Conservation (phyloP, 2,329 filamentous ascomycete species). For the Stachybotrys echinatus region DNA sequence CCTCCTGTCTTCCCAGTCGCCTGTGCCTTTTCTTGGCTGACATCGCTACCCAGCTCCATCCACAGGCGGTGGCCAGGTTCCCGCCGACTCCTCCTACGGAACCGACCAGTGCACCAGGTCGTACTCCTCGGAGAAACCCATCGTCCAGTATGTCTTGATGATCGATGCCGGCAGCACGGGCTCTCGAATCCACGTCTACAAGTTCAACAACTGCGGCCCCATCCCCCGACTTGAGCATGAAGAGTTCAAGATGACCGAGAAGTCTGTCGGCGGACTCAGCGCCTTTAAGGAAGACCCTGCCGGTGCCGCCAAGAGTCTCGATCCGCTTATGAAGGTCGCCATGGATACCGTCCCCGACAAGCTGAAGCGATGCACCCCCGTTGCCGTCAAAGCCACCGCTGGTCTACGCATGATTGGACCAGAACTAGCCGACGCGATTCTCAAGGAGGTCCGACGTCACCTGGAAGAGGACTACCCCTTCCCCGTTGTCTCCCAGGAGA, state of each 20-base stretch:
- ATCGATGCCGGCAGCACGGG: slow-evolving; percentile 97
- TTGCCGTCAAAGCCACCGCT: slow-evolving; percentile 97
- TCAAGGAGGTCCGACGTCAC: slow-evolving; percentile 76
- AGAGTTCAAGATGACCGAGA: slow-evolving; percentile 89
- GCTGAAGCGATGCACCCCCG: slow-evolving; percentile 84
- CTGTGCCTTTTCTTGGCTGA: background rate
- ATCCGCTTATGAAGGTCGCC: slow-evolving; percentile 81
- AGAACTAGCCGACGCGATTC: slow-evolving; percentile 76
- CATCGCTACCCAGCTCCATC: background rate
- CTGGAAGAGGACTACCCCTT: slow-evolving; percentile 91
- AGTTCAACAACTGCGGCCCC: slow-evolving; percentile 96
- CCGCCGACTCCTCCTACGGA: slow-evolving; percentile 57
- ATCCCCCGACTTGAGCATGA: slow-evolving; percentile 94
- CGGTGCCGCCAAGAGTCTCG: slow-evolving; percentile 83
- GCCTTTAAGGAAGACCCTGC: slow-evolving; percentile 82
- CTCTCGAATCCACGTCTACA: slow-evolving; percentile 96
- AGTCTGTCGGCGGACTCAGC: slow-evolving; percentile 77
- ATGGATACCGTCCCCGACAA: slow-evolving; percentile 79
- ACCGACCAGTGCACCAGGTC: slow-evolving; percentile 77
- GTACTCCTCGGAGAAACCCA: slow-evolving; percentile 79
- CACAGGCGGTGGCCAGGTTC: slow-evolving; percentile 45
- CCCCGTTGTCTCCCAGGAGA: slow-evolving; percentile 80
- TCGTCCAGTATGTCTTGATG: slow-evolving; percentile 98
- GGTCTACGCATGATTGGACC: slow-evolving; percentile 82
- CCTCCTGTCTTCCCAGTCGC: too few species aligned